Conservation (phyloP, 169 alveolate species). For the Eimeria tenella region DNA sequence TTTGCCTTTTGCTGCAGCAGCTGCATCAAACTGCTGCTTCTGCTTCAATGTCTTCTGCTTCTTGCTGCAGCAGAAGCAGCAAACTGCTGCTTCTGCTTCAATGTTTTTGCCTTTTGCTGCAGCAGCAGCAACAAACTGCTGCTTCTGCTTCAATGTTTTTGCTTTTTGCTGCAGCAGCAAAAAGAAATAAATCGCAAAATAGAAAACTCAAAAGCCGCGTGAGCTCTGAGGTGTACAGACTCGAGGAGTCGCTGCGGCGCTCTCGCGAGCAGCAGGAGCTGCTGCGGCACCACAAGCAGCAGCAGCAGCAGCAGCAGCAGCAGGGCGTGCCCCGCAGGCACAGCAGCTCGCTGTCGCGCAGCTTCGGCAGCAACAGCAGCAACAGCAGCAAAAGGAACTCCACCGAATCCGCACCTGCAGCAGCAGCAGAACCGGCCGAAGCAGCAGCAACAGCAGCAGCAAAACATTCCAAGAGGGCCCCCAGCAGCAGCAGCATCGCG, state of each 20-base stretch:
- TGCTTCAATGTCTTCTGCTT: too few relatives aligned
- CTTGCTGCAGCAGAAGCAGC: too few relatives aligned
- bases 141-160: neutral
- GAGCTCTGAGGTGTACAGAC: neutral
- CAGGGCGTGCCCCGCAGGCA: too few relatives aligned
- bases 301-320: neutral
- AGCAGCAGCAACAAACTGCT: neutral
- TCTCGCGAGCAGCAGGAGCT: neutral
- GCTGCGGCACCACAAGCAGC: neutral
- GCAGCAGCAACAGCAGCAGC: too few relatives aligned
- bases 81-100: neutral
- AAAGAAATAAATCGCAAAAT: neutral
- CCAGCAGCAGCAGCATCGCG: too few relatives aligned
- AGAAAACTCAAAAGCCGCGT: neutral
- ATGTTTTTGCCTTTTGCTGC: too few relatives aligned
- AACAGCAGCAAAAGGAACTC: neutral
- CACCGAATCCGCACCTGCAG: neutral
- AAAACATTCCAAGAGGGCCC: too few relatives aligned
- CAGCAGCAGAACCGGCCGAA: neutral
- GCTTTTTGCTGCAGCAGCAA: neutral
- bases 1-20: too few relatives aligned
- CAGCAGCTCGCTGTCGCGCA: neutral
- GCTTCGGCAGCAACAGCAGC: constrained; percentile 17
- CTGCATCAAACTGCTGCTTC: too few relatives aligned
- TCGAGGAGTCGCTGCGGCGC: neutral